These are phyloP conservation scores for Tieghemostelium lacteum DNA, from an alignment of 78 protist species.

Conservation along the genomic window DNA sequence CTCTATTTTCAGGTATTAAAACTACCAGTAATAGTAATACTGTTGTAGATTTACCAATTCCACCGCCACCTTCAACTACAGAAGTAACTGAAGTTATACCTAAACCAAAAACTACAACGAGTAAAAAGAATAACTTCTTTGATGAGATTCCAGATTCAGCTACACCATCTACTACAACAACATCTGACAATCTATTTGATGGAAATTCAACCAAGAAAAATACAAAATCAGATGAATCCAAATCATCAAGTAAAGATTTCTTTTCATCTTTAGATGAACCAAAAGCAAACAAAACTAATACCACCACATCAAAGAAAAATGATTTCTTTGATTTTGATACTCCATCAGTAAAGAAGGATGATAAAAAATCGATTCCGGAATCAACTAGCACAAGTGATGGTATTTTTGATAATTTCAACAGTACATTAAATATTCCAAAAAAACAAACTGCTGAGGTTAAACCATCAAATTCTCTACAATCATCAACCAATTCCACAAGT, in stretches of 20 bases:
- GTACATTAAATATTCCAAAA: conserved; percentile 4
- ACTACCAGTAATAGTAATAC: too few relatives aligned
- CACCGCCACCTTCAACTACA: background rate
- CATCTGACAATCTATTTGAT: background rate
- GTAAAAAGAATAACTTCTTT: conserved; percentile 26
- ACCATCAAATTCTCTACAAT: conserved; percentile 11
- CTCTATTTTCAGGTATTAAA: conserved; percentile 6
- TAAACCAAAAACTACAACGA: conserved; percentile 16
- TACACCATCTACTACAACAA: background rate
- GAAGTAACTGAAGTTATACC: background rate
- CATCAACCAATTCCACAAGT: background rate
- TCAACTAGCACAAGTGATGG: background rate
- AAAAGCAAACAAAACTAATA: too few relatives aligned
- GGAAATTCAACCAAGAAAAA: background rate
- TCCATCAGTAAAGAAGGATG: background rate
- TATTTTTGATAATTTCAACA: background rate
- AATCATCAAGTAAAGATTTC: background rate
- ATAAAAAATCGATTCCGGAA: background rate
- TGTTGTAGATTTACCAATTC: background rate
- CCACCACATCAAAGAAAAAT: too few relatives aligned
- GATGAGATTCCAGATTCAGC: too few relatives aligned
- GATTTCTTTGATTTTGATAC: conserved; percentile 23
- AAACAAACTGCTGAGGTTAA: background rate
- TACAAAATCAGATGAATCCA: too few relatives aligned
- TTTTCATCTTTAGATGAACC: background rate